These are phyloP conservation scores for Microstegium vimineum DNA, from an alignment of 176 grass and related monocot species.

Conservation along the genomic window DNA sequence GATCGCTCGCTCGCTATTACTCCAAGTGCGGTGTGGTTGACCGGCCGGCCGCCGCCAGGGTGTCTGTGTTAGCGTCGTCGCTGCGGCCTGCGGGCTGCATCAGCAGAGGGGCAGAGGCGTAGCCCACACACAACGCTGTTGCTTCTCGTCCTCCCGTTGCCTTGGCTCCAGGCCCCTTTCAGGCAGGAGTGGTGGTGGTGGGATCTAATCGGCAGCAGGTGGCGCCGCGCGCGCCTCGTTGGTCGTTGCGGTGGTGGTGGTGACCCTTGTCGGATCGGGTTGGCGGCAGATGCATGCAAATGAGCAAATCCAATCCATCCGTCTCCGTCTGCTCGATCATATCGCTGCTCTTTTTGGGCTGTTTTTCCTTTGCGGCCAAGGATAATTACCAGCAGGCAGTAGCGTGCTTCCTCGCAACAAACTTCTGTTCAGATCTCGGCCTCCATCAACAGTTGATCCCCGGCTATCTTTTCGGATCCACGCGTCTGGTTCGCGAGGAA, in stretches of 20 bases:
- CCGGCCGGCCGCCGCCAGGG: background rate
- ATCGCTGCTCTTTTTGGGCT: background rate
- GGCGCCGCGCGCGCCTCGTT: background rate
- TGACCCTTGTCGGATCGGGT: slow-evolving; percentile 5
- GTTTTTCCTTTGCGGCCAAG: slow-evolving; percentile 39
- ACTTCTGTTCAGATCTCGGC: slow-evolving; percentile 1
- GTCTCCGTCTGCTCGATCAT: background rate
- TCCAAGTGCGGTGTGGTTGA: slow-evolving; percentile 42
- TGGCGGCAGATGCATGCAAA: background rate
- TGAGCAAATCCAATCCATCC: background rate
- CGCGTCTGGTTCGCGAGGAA: background rate
- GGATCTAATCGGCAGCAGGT: background rate
- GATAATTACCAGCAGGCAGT: background rate
- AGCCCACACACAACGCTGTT: background rate
- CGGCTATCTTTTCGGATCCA: background rate
- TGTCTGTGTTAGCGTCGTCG: background rate
- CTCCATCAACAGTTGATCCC: background rate
- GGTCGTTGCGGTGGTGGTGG: background rate
- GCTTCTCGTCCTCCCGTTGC: background rate
- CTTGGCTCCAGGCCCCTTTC: background rate
- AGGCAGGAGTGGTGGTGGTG: background rate
- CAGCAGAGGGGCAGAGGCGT: background rate
- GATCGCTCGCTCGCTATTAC: background rate
- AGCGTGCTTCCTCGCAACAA: slow-evolving; percentile 19
- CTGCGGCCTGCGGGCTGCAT: background rate